Conservation (phyloP, 768 basidiomycete species). For the Harrya chromipes region DNA sequence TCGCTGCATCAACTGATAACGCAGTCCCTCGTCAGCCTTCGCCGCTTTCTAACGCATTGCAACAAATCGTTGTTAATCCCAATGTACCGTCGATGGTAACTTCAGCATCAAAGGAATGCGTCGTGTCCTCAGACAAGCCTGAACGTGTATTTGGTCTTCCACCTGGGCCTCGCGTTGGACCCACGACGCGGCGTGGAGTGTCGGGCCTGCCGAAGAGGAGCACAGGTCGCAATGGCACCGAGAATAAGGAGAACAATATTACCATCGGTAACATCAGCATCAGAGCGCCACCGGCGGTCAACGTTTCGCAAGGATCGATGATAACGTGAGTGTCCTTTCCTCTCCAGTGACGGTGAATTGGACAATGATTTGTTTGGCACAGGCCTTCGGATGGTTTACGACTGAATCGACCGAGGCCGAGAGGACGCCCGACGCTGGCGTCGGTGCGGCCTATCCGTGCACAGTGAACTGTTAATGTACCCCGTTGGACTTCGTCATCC, state of each 20-base stretch:
- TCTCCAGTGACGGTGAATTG: neutral
- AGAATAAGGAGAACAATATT: conserved; percentile 53
- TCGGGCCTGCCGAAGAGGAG: conserved; percentile 67
- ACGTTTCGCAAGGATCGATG: conserved; percentile 35
- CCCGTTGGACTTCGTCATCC: neutral
- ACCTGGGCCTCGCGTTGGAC: conserved; percentile 50
- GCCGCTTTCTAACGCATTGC: conserved; percentile 36
- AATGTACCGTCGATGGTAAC: conserved; percentile 34
- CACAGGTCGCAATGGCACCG: conserved; percentile 46
- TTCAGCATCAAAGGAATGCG: conserved; percentile 35
- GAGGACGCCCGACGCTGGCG: conserved; percentile 39
- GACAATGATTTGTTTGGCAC: neutral
- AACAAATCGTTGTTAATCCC: conserved; percentile 41
- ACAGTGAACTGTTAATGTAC: conserved; percentile 4
- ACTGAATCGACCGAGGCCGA: conserved; percentile 45
- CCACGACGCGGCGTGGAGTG: conserved; percentile 52
- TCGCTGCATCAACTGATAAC: conserved; percentile 18
- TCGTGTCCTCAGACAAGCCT: conserved; percentile 28
- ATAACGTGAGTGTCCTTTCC: conserved; percentile 49
- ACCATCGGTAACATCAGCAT: conserved; percentile 5
- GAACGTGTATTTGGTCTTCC: conserved; percentile 24
- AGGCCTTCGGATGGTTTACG: conserved; percentile 43
- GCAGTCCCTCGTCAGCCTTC: conserved; percentile 8
- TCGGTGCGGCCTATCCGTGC: conserved; percentile 26
- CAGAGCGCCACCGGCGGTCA: conserved; percentile 6